These are phyloP conservation scores for Coemansia sp. DNA, from an alignment of 192 early-diverging fungal species.

Conservation along the genomic window DNA sequence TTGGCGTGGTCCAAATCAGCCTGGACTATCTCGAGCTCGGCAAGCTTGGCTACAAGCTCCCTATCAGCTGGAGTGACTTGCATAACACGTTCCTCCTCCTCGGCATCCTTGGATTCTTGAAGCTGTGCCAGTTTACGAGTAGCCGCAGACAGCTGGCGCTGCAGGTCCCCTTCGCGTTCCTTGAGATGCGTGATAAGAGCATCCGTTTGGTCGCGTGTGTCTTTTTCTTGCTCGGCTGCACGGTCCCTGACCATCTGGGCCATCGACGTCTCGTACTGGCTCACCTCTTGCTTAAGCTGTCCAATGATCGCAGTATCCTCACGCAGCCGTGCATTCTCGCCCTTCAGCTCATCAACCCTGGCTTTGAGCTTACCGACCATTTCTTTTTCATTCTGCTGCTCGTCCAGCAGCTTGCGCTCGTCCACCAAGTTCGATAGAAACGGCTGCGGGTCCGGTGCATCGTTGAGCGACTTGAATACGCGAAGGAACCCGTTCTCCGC, in stretches of 20 bases:
- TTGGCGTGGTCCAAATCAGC: slow-evolving; percentile 83
- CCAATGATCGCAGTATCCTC: slow-evolving; percentile 11
- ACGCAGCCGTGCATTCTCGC: slow-evolving; percentile 61
- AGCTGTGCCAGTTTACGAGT: slow-evolving; percentile 70
- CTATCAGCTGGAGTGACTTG: slow-evolving; percentile 66
- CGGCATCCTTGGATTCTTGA: slow-evolving; percentile 69
- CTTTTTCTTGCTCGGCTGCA: slow-evolving; percentile 66
- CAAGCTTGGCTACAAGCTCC: slow-evolving; percentile 75
- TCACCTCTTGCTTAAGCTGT: slow-evolving; percentile 39
- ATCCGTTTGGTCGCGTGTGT: slow-evolving; percentile 72
- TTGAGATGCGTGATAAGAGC: slow-evolving; percentile 80
- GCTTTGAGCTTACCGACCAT: slow-evolving; percentile 12
- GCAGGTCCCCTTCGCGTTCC: slow-evolving; percentile 80
- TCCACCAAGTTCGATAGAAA: slow-evolving; percentile 59
- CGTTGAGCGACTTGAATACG: slow-evolving; percentile 76
- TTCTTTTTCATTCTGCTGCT: slow-evolving; percentile 18
- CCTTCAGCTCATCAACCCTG: slow-evolving; percentile 47
- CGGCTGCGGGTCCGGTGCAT: slow-evolving; percentile 81
- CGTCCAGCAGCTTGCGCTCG: slow-evolving; percentile 8
- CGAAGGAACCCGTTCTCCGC: slow-evolving; percentile 80
- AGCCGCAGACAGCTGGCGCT: slow-evolving; percentile 77
- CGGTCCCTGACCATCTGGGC: slow-evolving; percentile 71
- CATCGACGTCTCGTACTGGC: slow-evolving; percentile 36
- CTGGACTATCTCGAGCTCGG: slow-evolving; percentile 86
- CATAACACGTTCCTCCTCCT: slow-evolving; percentile 63